Evolutionary conservation across 2,329 filamentous ascomycete genomes (phyloP).

Genomic region (Lachnum nothofagi): DNA sequence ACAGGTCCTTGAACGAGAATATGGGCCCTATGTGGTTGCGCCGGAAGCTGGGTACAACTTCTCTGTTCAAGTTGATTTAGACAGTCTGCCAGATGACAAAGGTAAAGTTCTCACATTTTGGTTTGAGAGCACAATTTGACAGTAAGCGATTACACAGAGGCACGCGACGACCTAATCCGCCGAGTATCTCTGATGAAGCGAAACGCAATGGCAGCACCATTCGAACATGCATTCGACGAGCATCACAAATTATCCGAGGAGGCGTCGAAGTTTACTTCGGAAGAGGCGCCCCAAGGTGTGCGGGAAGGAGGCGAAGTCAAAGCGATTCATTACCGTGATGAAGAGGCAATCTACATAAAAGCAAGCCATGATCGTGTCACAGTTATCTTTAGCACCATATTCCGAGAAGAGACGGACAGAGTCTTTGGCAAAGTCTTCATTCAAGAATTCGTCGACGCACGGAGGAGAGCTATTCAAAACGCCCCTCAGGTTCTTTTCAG

Average conservation of each 20-base stretch:
- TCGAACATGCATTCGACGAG: slow-evolving; percentile 93
- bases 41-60: slow-evolving; percentile 95
- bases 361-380: slow-evolving; percentile 95
- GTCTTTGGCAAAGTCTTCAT: slow-evolving; percentile 98
- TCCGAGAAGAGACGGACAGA: slow-evolving; percentile 94
- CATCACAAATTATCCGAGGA: slow-evolving; percentile 82
- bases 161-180: slow-evolving; percentile 76
- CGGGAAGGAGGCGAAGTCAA: slow-evolving; percentile 87
- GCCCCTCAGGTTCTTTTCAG: slow-evolving; percentile 95
- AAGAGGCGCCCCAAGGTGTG: slow-evolving; percentile 87
- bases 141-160: slow-evolving; percentile 47
- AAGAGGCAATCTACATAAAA: slow-evolving; percentile 98
- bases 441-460: slow-evolving; percentile 96
- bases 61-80: slow-evolving; percentile 83
- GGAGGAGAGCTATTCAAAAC: slow-evolving; percentile 93
- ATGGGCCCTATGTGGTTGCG: slow-evolving; percentile 81
- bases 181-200: slow-evolving; percentile 90
- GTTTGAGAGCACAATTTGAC: slow-evolving; percentile 7
- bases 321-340: slow-evolving; percentile 96
- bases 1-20: slow-evolving; percentile 87
- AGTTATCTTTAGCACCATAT: slow-evolving; percentile 97
- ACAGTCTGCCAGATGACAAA: slow-evolving; percentile 75
- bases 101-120: slow-evolving; percentile 40
- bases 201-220: slow-evolving; percentile 97
- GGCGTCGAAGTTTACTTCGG: slow-evolving; percentile 85